Percentiles rank a stretch among this genome's conserved stretches.
Conservation (phyloP, 2,329 filamentous ascomycete species). For the Teratosphaeriaceae sp. region DNA sequence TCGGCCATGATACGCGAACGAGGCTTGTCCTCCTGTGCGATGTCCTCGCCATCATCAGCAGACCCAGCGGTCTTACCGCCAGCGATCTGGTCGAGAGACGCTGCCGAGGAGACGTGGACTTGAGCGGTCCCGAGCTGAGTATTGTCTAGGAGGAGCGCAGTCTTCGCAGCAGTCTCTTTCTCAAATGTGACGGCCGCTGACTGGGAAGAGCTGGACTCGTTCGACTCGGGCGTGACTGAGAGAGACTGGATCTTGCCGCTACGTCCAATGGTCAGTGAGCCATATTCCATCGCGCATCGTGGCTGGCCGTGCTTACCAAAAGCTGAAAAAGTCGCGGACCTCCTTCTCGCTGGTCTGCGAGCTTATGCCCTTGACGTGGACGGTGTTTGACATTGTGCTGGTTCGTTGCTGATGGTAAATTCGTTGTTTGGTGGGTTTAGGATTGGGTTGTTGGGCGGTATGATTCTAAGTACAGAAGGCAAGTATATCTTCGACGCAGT, state of each 20-base stretch:
- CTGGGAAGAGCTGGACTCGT: conserved; percentile 57
- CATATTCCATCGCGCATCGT: no score
- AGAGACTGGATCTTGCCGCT: conserved; percentile 89
- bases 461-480: no score
- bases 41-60: conserved; percentile 55
- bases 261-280: no score
- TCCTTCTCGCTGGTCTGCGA: conserved; percentile 78
- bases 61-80: conserved; percentile 53
- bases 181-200: conserved; percentile 92
- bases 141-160: conserved; percentile 92
- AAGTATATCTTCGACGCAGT: no score
- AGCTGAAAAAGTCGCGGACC: conserved; percentile 95
- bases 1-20: conserved; percentile 89
- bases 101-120: conserved; percentile 71
- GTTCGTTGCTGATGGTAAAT: background rate
- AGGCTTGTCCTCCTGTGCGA: conserved; percentile 95
- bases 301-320: conserved; percentile 66
- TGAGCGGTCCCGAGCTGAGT: conserved; percentile 75
- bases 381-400: conserved; percentile 53
- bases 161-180: conserved; percentile 94
- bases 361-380: conserved; percentile 87
- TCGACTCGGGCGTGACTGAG: conserved; percentile 59
- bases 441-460: no score
- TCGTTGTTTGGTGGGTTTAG: no score
- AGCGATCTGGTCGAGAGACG: conserved; percentile 57